phyloP scores from a whole-genome alignment of 2,329 filamentous ascomycete genomes.

The Alternaria sp. region DNA sequence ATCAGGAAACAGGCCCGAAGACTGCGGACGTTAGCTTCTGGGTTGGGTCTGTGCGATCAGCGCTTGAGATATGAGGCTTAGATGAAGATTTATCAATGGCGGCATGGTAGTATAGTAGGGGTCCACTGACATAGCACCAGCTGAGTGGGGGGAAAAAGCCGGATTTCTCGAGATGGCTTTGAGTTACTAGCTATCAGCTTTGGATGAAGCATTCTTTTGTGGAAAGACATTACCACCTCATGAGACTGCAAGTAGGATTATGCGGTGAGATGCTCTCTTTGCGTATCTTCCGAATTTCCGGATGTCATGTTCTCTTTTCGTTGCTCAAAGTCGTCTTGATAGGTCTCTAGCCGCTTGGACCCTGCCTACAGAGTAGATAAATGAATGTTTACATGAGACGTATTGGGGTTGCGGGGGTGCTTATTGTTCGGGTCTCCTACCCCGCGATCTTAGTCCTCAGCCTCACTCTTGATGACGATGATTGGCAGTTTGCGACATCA shows the following conservation, averaged over 20 bases:
- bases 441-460: conserved; percentile 33
- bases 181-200: conserved; percentile 8
- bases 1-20: conserved; percentile 49
- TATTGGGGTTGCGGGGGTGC: conserved; percentile 24
- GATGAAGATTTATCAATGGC: conserved; percentile 34
- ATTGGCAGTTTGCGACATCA: background rate
- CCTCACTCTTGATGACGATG: conserved; percentile 18
- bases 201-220: background rate
- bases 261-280: background rate
- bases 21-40: conserved; percentile 35
- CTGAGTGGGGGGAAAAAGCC: conserved; percentile 14
- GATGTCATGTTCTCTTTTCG: background rate
- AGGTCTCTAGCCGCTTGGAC: background rate
- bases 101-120: conserved; percentile 33
- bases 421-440: conserved; percentile 27
- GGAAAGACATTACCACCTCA: background rate
- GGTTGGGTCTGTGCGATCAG: conserved; percentile 37
- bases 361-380: conserved; percentile 12
- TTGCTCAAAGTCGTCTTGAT: background rate
- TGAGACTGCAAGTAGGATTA: background rate
- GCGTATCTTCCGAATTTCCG: no score
- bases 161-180: conserved; percentile 21
- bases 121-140: conserved; percentile 30
- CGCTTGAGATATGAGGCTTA: conserved; percentile 40
- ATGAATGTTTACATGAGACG: conserved; percentile 42